Evolutionary conservation across 2,329 filamentous ascomycete species (phyloP).

Genomic region (Xylaria polymorpha): DNA sequence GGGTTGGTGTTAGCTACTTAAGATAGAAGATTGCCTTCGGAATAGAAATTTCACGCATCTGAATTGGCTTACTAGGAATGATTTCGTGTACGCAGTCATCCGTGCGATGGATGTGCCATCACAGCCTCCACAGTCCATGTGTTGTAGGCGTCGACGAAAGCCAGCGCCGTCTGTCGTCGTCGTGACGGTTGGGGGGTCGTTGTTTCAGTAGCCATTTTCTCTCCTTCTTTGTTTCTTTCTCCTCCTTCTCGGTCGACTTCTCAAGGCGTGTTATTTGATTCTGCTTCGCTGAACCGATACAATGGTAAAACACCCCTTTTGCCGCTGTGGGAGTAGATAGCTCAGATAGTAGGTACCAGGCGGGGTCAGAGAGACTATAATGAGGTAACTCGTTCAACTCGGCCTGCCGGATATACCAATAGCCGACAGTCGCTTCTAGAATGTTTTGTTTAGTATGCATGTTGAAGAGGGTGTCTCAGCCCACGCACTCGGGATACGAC

Average conservation of each 20-base stretch:
- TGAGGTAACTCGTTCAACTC: not conserved
- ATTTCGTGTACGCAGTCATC: slow-evolving; percentile 29
- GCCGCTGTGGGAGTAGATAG: not conserved
- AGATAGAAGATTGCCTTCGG: not conserved
- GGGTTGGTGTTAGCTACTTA: not conserved
- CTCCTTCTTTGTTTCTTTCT: not conserved
- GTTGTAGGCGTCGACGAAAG: slow-evolving; percentile 34
- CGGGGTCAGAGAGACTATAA: too few relatives aligned
- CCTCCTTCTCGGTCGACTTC: not conserved
- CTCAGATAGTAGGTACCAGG: too few relatives aligned
- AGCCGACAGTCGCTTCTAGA: not conserved
- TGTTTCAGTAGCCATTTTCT: slow-evolving; percentile 10
- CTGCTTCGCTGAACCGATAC: not conserved
- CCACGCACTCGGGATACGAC: not conserved
- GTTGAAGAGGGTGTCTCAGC: too few relatives aligned
- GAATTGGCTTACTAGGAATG: slow-evolving; percentile 33
- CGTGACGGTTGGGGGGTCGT: slow-evolving; percentile 1
- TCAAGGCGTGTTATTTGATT: not conserved
- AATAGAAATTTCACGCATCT: not conserved
- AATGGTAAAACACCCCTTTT: not conserved
- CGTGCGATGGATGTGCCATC: slow-evolving; percentile 29
- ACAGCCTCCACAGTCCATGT: slow-evolving; percentile 26
- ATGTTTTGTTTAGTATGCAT: not conserved
- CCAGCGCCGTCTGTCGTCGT: slow-evolving; percentile 31
- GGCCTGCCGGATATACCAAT: not conserved